Evolutionary conservation across 352 stramenopile genomes (phyloP).

Genomic region (Phytopythium montanum): DNA sequence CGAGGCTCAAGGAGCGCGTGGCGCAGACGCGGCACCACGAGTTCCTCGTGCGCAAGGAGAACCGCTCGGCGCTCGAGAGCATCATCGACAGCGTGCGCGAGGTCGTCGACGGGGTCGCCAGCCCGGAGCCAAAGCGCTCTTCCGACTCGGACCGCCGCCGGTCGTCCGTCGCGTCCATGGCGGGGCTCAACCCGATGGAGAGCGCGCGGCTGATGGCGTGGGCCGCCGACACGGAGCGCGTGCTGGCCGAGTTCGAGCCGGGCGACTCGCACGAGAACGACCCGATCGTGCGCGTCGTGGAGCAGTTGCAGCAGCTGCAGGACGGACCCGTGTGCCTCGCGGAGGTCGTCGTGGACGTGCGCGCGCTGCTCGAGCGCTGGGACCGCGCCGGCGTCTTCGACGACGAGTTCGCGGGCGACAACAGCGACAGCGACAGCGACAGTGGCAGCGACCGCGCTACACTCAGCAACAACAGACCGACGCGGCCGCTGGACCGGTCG

Average conservation of each 20-base stretch:
- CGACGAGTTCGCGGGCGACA: constrained; percentile 28
- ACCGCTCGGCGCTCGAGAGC: constrained; percentile 33
- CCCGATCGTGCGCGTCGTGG: constrained; percentile 40
- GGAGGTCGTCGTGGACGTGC: constrained; percentile 44
- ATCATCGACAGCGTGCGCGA: constrained; percentile 41
- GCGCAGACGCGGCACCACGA: constrained; percentile 41
- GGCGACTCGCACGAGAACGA: constrained; percentile 42
- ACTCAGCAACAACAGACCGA: neutral
- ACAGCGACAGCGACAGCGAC: constrained; percentile 17
- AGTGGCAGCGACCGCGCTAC: constrained; percentile 6
- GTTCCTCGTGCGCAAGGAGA: constrained; percentile 51
- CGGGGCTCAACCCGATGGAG: constrained; percentile 43
- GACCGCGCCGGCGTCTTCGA: constrained; percentile 54
- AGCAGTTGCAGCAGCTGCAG: constrained; percentile 52
- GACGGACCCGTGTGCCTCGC: constrained; percentile 54
- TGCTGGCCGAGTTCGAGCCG: constrained; percentile 43
- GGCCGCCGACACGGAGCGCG: constrained; percentile 28
- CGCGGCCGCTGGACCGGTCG: constrained; percentile 21
- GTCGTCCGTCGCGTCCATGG: constrained; percentile 4
- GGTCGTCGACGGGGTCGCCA: constrained; percentile 19
- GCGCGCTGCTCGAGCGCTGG: constrained; percentile 48
- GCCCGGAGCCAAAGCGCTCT: neutral
- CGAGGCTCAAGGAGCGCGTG: constrained; percentile 39
- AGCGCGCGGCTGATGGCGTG: constrained; percentile 39
- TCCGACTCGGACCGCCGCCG: neutral